Conservation (phyloP, 2,329 filamentous ascomycete species). For the Claviceps arundinis region DNA sequence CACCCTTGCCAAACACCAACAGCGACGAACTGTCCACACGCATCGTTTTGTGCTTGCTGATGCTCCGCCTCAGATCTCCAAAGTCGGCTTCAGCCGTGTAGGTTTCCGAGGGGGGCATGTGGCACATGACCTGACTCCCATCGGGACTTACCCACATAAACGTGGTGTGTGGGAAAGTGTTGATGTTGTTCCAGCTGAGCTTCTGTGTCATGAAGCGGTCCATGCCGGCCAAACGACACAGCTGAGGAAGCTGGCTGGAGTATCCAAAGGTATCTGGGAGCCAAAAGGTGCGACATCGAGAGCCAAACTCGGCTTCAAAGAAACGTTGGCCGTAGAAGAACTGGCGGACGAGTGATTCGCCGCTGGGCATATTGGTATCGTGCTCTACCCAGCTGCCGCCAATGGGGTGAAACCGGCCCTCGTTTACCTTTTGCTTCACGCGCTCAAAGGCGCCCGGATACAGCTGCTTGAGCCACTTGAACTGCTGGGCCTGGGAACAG, state of each 20-base stretch:
- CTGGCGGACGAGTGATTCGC: slow-evolving; percentile 85
- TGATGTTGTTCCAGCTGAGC: slow-evolving; percentile 99
- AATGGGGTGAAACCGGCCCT: slow-evolving; percentile 85
- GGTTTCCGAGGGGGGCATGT: slow-evolving; percentile 92
- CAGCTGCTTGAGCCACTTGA: slow-evolving; percentile 86
- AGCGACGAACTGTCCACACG: slow-evolving; percentile 84
- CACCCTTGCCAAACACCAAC: slow-evolving; percentile 90
- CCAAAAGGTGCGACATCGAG: slow-evolving; percentile 88
- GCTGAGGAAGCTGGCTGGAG: slow-evolving; percentile 83
- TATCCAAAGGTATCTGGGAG: slow-evolving; percentile 97
- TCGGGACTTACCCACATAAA: slow-evolving; percentile 98
- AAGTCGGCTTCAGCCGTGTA: slow-evolving; percentile 93
- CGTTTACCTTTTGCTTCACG: slow-evolving; percentile 81
- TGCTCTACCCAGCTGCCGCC: slow-evolving; percentile 98
- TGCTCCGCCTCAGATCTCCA: slow-evolving; percentile 80
- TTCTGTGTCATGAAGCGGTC: slow-evolving; percentile 95
- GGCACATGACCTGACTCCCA: slow-evolving; percentile 90
- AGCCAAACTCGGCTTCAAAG: slow-evolving; percentile 85
- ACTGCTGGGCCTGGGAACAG: slow-evolving; percentile 91
- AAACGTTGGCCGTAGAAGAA: slow-evolving; percentile 93
- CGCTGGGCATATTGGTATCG: slow-evolving; percentile 93
- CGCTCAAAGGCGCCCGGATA: slow-evolving; percentile 84
- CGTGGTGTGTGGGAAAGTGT: slow-evolving; percentile 95
- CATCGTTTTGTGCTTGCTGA: slow-evolving; percentile 88
- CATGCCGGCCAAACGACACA: slow-evolving; percentile 93